Percentiles rank a stretch among this genome's conserved stretches.
Evolutionary conservation across 805 yeast genomes (phyloP).

Genomic region (Lachancea sp.): DNA sequence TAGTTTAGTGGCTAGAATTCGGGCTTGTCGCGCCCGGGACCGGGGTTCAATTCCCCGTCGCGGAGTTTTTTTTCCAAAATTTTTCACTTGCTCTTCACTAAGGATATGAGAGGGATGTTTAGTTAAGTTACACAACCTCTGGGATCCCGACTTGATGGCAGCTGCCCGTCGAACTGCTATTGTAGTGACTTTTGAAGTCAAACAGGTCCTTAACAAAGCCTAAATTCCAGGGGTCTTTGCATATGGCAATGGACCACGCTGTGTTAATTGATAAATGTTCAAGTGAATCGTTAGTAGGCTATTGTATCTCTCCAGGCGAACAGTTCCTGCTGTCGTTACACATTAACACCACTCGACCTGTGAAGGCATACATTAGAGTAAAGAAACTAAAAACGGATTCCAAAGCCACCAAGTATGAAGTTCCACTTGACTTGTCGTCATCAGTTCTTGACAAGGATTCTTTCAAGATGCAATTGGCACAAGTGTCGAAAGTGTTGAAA

Average conservation of each 20-base stretch:
- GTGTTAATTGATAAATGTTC: background rate
- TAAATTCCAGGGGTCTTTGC: background rate
- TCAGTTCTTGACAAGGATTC: background rate
- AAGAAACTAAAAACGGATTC: slow-evolving; percentile 1
- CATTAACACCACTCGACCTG: background rate
- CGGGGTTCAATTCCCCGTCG: slow-evolving; percentile 32
- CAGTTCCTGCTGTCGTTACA: slow-evolving; percentile 1
- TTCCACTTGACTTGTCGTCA: slow-evolving; percentile 1
- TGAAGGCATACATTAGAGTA: background rate
- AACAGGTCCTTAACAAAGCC: too few species aligned
- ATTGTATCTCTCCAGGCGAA: slow-evolving; percentile 4
- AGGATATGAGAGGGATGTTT: background rate
- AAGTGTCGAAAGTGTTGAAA: slow-evolving; percentile 2
- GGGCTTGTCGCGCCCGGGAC: slow-evolving; percentile 31
- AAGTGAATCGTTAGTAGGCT: background rate
- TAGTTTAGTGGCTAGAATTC: slow-evolving; percentile 28
- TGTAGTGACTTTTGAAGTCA: too few species aligned
- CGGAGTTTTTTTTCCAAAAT: slow-evolving; percentile 16
- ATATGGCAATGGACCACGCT: background rate
- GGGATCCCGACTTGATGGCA: too few species aligned
- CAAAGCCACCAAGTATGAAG: background rate
- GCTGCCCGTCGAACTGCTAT: too few species aligned
- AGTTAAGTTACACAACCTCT: background rate
- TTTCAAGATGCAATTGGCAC: slow-evolving; percentile 3
- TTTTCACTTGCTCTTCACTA: background rate